Evolutionary conservation across 106 monocot species (phyloP), one percentile per base, ranked within the genome.

Genomic region (Posidonia australis): DNA sequence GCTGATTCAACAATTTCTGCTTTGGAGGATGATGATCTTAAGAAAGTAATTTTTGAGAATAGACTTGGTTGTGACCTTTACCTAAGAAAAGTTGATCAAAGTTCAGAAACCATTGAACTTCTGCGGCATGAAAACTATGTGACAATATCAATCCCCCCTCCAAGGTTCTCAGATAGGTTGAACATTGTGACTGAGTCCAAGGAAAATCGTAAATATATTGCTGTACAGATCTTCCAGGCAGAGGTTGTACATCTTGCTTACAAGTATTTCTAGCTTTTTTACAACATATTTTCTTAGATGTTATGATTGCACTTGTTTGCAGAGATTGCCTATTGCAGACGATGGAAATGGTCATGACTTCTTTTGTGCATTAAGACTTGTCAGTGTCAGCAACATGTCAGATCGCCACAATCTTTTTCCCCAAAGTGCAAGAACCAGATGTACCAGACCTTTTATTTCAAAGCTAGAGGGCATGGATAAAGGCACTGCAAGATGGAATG

Each of bases 381-480:
- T 90, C 36, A 59, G 81, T 58, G 90, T 84, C 24, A 80, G 71
- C 53, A 80, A 82, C 58, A 67, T 51, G 10, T 77, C 86, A 44
- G 87, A 87, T 51, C 79, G 80, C 73, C 75, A 81, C 64, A 96
- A 84, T 60, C 72, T 96, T 58, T 90, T 87, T 47, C 96, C 96
- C 19, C 96, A 96, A 54, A 96, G 90, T 87, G 96, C 96, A 73
- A 86, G 96, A 77, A 90, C 96, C 19, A 77, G 87, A 77, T 83
- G 85, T 69, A 76, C 82, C 43, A 87, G 58, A 70, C 89, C 86
- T 63, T 26, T 58, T 9, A 43, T 82, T 46, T 79, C 79, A 68
- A 76, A 51, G 12, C 63, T 47, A 31, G 73, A 67, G 77, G 69
- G 32, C 16, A 45, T 29, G 13, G 42, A 23, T 29, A 52, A 75